A percentile compares a stretch with the other conserved stretches of the same genome.
Evolutionary conservation across 163 green algal genomes (phyloP).

Genomic region (Chlamydomonas reinhardtii): DNA sequence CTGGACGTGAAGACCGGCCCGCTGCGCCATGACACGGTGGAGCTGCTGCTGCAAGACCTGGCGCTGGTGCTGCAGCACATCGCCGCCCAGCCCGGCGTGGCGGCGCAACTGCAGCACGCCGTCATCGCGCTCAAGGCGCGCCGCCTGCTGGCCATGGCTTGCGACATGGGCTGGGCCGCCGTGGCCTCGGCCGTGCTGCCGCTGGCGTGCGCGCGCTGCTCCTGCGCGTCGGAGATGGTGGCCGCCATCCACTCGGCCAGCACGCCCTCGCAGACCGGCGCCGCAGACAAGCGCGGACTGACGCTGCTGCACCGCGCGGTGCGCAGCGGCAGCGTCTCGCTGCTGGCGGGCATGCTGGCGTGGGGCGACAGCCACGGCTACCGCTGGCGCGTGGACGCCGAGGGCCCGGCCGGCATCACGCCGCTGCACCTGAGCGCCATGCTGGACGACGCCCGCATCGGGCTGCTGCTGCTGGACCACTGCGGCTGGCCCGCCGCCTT

Average conservation of each 20-base stretch:
- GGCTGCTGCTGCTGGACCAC: slow-evolving; percentile 65
- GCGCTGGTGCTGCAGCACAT: slow-evolving; percentile 66
- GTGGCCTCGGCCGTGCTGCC: slow-evolving; percentile 63
- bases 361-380: slow-evolving; percentile 58
- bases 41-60: slow-evolving; percentile 63
- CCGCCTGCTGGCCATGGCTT: slow-evolving; percentile 65
- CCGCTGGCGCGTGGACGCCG: slow-evolving; percentile 52
- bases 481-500: slow-evolving; percentile 55
- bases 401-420: slow-evolving; percentile 70
- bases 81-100: slow-evolving; percentile 7
- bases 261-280: slow-evolving; percentile 6
- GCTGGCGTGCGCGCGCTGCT: slow-evolving; percentile 52
- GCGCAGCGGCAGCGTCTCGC: slow-evolving; percentile 47
- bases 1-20: slow-evolving; percentile 44
- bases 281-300: slow-evolving; percentile 29
- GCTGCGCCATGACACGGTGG: slow-evolving; percentile 1
- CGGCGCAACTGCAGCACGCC: slow-evolving; percentile 16
- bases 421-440: slow-evolving; percentile 82
- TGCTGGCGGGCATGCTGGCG: slow-evolving; percentile 62
- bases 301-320: slow-evolving; percentile 51
- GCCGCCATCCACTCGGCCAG: slow-evolving; percentile 53
- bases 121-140: slow-evolving; percentile 49
- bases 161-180: slow-evolving; percentile 68
- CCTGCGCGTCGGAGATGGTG: slow-evolving; percentile 61
- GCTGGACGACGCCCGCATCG: slow-evolving; percentile 55